A percentile compares a stretch with the other conserved stretches of the same genome.
Evolutionary conservation across 2,329 filamentous ascomycete species (phyloP).

Genomic region (Pestalotiopsis sp.): DNA sequence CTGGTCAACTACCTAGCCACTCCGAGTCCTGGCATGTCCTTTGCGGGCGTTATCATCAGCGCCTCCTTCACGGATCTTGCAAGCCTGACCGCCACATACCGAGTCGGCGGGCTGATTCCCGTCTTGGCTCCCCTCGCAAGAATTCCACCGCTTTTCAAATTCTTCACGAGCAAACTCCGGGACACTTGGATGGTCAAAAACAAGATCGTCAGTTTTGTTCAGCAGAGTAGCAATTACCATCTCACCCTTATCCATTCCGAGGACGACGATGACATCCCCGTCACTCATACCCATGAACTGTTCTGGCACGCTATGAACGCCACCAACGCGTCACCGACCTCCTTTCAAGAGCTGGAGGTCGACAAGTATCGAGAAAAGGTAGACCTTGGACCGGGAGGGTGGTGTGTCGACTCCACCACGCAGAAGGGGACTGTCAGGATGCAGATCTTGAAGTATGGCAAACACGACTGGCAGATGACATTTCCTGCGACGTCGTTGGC

Average conservation of each 20-base stretch:
- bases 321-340: constrained; percentile 37
- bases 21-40: constrained; percentile 41
- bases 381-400: constrained; percentile 51
- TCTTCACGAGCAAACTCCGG: constrained; percentile 49
- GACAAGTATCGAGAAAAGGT: constrained; percentile 42
- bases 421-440: constrained; percentile 52
- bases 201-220: constrained; percentile 48
- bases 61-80: constrained; percentile 60
- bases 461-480: constrained; percentile 62
- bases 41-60: constrained; percentile 58
- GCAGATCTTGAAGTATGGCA: constrained; percentile 56
- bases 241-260: constrained; percentile 54
- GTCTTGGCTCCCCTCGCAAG: constrained; percentile 53
- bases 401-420: constrained; percentile 49
- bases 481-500: constrained; percentile 57
- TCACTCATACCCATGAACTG: constrained; percentile 49
- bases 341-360: constrained; percentile 46
- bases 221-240: constrained; percentile 37
- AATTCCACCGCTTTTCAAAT: constrained; percentile 48
- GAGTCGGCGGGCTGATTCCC: constrained; percentile 57
- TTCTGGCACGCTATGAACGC: constrained; percentile 61
- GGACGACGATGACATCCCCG: constrained; percentile 56
- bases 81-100: constrained; percentile 58
- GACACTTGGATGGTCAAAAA: constrained; percentile 56
- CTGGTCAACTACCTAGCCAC: constrained; percentile 34